Conservation (phyloP, 768 basidiomycete species). For the Multifurca ochricompacta region DNA sequence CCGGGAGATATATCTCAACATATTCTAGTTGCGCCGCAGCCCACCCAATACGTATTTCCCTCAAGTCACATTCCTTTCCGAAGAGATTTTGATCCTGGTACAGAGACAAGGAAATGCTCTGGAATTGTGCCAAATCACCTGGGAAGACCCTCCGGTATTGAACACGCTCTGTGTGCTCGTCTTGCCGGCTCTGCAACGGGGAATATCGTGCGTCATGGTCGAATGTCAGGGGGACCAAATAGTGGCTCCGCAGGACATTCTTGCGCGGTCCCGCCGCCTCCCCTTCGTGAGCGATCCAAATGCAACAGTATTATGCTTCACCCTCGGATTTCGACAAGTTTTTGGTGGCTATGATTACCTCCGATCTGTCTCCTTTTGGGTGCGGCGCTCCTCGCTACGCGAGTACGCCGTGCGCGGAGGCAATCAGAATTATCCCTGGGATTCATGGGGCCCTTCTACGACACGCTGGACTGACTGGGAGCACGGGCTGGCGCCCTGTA, state of each 20-base stretch:
- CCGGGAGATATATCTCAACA: not conserved
- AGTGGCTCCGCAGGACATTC: not conserved
- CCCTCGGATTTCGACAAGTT: slow-evolving; percentile 12
- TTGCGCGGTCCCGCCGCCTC: slow-evolving; percentile 1
- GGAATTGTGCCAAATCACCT: slow-evolving; percentile 11
- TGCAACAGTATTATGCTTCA: slow-evolving; percentile 9
- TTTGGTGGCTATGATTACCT: slow-evolving; percentile 11
- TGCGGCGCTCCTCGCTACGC: slow-evolving; percentile 2
- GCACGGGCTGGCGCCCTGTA: slow-evolving; percentile 11
- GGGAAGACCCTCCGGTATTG: not conserved
- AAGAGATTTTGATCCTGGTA: slow-evolving; percentile 9
- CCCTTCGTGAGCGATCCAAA: slow-evolving; percentile 11
- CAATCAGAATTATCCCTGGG: not conserved
- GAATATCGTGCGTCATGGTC: slow-evolving; percentile 11
- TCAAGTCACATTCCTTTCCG: slow-evolving; percentile 13
- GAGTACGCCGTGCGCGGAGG: slow-evolving; percentile 5
- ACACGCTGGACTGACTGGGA: slow-evolving; percentile 14
- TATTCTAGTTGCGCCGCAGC: slow-evolving; percentile 8
- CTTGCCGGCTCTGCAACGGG: slow-evolving; percentile 9
- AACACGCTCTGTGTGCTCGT: slow-evolving; percentile 11
- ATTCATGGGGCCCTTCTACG: slow-evolving; percentile 8
- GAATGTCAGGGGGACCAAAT: slow-evolving; percentile 17
- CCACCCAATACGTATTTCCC: slow-evolving; percentile 15
- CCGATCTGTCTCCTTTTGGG: slow-evolving; percentile 18
- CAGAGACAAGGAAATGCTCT: slow-evolving; percentile 16